A percentile compares a stretch with the other conserved stretches of the same genome.
These are phyloP conservation scores for Phaeosphaeria sp. DNA, from an alignment of 2,329 filamentous ascomycete genomes.

Conservation along the genomic window DNA sequence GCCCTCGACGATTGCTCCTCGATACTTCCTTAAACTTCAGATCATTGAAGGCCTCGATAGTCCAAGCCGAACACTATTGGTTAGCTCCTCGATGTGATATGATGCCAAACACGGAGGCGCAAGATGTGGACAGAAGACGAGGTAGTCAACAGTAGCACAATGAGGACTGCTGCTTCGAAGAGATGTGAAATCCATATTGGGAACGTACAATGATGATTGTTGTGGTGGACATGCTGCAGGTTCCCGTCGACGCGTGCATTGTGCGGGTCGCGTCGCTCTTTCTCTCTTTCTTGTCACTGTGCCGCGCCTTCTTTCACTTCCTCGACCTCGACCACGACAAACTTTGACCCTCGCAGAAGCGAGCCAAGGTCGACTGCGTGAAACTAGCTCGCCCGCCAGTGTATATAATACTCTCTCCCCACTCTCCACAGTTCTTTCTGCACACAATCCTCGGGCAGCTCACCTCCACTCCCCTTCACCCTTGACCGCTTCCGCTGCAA, in stretches of 20 bases:
- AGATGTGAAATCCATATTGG: background rate
- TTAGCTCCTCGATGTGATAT: background rate
- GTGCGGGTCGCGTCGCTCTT: background rate
- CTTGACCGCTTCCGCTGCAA: background rate
- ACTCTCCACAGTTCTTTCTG: background rate
- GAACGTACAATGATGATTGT: background rate
- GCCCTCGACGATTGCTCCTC: background rate
- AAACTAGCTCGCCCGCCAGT: background rate
- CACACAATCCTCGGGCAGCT: background rate
- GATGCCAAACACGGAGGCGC: background rate
- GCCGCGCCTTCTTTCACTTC: slow-evolving; percentile 1
- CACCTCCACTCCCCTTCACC: background rate
- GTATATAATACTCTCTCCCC: background rate
- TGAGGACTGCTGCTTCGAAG: background rate
- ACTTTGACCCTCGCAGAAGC: background rate
- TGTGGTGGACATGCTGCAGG: background rate
- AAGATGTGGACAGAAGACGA: background rate
- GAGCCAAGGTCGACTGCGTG: background rate
- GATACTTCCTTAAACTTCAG: background rate
- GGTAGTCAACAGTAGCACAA: background rate
- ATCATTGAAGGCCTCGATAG: background rate
- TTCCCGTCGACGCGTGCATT: background rate
- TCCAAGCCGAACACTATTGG: background rate
- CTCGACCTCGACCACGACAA: background rate
- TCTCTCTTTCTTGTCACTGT: background rate